phyloP scores from a whole-genome alignment of 352 stramenopile genomes.

The Phytophthora hybrid region DNA sequence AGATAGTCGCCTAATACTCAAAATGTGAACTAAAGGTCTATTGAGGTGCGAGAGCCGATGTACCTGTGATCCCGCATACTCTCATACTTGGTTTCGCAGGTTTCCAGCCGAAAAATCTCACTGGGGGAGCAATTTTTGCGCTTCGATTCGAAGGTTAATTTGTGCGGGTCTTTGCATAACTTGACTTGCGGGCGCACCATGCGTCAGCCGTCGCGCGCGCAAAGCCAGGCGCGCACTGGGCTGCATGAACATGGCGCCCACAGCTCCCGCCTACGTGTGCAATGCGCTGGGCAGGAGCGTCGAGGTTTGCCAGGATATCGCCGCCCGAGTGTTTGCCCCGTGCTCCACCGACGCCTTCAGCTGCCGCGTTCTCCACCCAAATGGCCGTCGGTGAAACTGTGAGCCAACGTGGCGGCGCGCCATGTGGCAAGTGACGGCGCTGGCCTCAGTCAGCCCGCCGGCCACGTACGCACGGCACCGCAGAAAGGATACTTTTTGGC shows the following conservation, averaged over 20 bases:
- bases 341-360: not conserved
- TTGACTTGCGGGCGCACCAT: not conserved
- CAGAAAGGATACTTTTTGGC: slow-evolving; percentile 40
- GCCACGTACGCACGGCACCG: slow-evolving; percentile 25
- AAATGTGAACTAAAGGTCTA: too few species aligned
- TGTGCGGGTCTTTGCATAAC: not conserved
- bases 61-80: slow-evolving; percentile 1
- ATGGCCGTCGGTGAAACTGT: slow-evolving; percentile 20
- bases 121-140: slow-evolving; percentile 9
- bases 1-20: too few species aligned
- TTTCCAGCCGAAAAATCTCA: slow-evolving; percentile 1
- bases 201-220: too few species aligned
- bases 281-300: not conserved
- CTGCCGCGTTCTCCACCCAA: not conserved
- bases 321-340: too few species aligned
- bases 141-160: slow-evolving; percentile 30
- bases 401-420: slow-evolving; percentile 21
- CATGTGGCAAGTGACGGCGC: slow-evolving; percentile 26
- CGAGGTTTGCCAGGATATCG: not conserved
- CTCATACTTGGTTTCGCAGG: not conserved
- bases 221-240: too few species aligned
- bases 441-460: slow-evolving; percentile 8
- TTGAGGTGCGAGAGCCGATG: not conserved
- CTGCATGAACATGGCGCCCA: slow-evolving; percentile 11
- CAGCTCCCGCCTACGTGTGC: slow-evolving; percentile 5